Conservation (phyloP, 1,139 yeast species). For the Pneumocystis wakefieldiae region DNA sequence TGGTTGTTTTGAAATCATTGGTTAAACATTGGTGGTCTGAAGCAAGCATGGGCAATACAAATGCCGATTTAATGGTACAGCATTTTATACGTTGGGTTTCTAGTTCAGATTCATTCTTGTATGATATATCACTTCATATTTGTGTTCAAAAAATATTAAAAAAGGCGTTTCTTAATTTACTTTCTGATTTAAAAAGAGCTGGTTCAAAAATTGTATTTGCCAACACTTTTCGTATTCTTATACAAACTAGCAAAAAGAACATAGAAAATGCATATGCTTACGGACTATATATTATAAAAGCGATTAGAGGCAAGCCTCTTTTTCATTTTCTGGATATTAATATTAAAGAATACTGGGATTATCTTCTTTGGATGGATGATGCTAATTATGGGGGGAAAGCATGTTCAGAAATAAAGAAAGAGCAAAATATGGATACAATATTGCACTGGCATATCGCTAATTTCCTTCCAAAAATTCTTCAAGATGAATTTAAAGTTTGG, state of each 20-base stretch:
- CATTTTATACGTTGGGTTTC: constrained; percentile 81
- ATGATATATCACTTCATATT: constrained; percentile 65
- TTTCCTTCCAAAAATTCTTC: constrained; percentile 60
- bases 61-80: constrained; percentile 78
- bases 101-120: constrained; percentile 52
- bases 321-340: constrained; percentile 68
- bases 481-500: constrained; percentile 81
- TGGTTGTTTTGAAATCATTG: constrained; percentile 53
- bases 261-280: constrained; percentile 87
- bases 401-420: constrained; percentile 41
- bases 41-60: constrained; percentile 50
- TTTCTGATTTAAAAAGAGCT: constrained; percentile 63
- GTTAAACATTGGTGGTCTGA: constrained; percentile 92
- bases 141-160: constrained; percentile 79
- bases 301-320: constrained; percentile 65
- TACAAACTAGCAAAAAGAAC: constrained; percentile 60
- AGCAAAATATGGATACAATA: constrained; percentile 28
- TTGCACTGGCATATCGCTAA: constrained; percentile 71
- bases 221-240: constrained; percentile 55
- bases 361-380: constrained; percentile 87
- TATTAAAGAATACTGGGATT: constrained; percentile 75
- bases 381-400: constrained; percentile 76
- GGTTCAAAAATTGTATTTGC: constrained; percentile 74
- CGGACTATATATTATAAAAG: constrained; percentile 72
- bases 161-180: constrained; percentile 65